Evolutionary conservation across 2,329 filamentous ascomycete genomes (phyloP).

Genomic region (Byssoonygena ceratinophila): DNA sequence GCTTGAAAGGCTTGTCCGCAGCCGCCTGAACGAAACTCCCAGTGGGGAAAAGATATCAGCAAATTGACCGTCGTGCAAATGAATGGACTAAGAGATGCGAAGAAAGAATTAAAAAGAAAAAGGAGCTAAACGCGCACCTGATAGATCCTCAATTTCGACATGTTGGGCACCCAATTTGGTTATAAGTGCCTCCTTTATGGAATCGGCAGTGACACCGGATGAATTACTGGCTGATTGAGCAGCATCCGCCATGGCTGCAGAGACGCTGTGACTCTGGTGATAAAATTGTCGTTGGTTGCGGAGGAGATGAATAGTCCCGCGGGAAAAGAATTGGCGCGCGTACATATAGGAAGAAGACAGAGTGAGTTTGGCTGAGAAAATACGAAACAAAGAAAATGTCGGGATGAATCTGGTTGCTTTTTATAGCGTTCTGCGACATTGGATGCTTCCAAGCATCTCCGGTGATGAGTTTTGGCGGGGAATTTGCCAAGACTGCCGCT

Average conservation of each 20-base stretch:
- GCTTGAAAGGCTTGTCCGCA: slow-evolving; percentile 62
- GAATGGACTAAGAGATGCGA: too few species aligned
- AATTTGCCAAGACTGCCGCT: too few species aligned
- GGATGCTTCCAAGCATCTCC: too few species aligned
- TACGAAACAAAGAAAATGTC: background rate
- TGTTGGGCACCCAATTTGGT: slow-evolving; percentile 62
- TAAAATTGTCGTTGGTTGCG: slow-evolving; percentile 20
- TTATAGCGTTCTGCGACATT: too few species aligned
- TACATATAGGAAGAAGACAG: slow-evolving; percentile 14
- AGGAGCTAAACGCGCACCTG: slow-evolving; percentile 49
- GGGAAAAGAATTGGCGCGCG: slow-evolving; percentile 11
- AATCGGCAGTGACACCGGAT: slow-evolving; percentile 60
- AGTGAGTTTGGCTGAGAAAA: background rate
- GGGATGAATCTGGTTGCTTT: too few species aligned
- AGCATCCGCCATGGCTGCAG: slow-evolving; percentile 34
- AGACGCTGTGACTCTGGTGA: slow-evolving; percentile 26
- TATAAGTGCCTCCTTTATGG: slow-evolving; percentile 57
- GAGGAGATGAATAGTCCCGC: slow-evolving; percentile 4
- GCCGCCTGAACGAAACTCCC: slow-evolving; percentile 43
- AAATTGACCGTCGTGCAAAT: too few species aligned
- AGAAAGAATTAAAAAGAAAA: background rate
- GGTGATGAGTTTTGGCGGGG: background rate
- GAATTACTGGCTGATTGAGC: slow-evolving; percentile 31
- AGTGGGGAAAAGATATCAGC: too few species aligned
- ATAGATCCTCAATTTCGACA: slow-evolving; percentile 85